Percentiles rank a stretch among this genome's conserved stretches.
Evolutionary conservation across 2,329 filamentous ascomycete species (phyloP).

Genomic region (Colletotrichum cordylinicola): DNA sequence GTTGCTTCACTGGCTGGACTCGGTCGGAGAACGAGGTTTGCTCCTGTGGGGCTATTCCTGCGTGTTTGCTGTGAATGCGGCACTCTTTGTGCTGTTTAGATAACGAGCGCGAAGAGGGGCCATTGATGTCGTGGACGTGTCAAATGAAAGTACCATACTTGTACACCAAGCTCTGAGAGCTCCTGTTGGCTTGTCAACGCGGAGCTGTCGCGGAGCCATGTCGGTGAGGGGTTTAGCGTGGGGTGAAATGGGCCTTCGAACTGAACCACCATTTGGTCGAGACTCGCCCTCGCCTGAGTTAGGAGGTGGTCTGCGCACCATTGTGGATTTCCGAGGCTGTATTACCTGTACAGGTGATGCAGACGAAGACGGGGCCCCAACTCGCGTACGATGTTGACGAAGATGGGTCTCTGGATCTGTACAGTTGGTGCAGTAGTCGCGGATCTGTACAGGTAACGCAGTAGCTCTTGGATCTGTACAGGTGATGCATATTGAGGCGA

Average conservation of each 20-base stretch:
- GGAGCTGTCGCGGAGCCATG: slow-evolving; percentile 4
- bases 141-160: neutral
- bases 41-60: neutral
- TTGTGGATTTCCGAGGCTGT: neutral
- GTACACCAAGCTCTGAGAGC: neutral
- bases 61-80: neutral
- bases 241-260: neutral
- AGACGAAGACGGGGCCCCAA: neutral
- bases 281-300: neutral
- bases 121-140: neutral
- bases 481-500: neutral
- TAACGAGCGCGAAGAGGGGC: neutral
- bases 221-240: neutral
- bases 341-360: neutral
- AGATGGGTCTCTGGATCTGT: neutral
- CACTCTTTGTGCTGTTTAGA: neutral
- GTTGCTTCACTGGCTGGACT: neutral
- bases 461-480: neutral
- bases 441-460: neutral
- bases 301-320: neutral
- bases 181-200: neutral
- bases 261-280: neutral
- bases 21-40: neutral
- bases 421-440: neutral
- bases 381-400: neutral